Evolutionary conservation across 768 basidiomycete genomes (phyloP), one percentile per base, ranked within the genome.

Genomic region (Tulasnella sp.): DNA sequence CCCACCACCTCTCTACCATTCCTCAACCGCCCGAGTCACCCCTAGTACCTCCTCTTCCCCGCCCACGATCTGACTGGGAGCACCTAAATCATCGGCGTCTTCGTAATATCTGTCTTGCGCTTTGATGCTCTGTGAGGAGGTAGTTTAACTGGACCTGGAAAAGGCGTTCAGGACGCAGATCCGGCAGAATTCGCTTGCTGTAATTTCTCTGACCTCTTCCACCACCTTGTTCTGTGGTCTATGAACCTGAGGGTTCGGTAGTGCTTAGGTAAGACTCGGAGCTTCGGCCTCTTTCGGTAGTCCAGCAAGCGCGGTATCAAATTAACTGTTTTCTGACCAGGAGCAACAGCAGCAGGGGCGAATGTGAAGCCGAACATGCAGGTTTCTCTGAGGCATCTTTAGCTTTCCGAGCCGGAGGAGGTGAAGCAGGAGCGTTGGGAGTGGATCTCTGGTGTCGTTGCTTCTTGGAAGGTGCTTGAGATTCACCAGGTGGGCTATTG

Each of bases 261-360:
- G 27, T 42, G 16, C 19, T 10, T 19, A 60, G 8, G 60, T 54
- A 55, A 39, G 58, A 43, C 57, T 59, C 32, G 60, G 42, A 47
- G 56, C 53, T 37, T 32, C 40, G 19, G 39, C 3, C 35, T 32
- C 64, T 63, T 53, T 61, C 55, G 46, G 59, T 64, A 4, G 63
- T 64, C 29, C 77, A 51, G 64, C 83, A 25, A 86, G 63, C 6
- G 83, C 83, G 5, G 77, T 81, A 57, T 83, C 81, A 46, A 86
- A 79, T 12, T 83, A 79, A 9, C 82, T 28, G 84, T 64, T 7
- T 80, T 69, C 1, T 80, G 79, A 5, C 81, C 74, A 4, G 63
- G 56, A 28, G 76, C 70, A 20, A 74, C 71, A 2, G 8, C 16
- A 28, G 41, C n/a, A n/a, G 41, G 8, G 27, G 24, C 12, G 24